Evolutionary conservation across 306 rosid genomes (phyloP).

Genomic region (Sicyos edulis): DNA sequence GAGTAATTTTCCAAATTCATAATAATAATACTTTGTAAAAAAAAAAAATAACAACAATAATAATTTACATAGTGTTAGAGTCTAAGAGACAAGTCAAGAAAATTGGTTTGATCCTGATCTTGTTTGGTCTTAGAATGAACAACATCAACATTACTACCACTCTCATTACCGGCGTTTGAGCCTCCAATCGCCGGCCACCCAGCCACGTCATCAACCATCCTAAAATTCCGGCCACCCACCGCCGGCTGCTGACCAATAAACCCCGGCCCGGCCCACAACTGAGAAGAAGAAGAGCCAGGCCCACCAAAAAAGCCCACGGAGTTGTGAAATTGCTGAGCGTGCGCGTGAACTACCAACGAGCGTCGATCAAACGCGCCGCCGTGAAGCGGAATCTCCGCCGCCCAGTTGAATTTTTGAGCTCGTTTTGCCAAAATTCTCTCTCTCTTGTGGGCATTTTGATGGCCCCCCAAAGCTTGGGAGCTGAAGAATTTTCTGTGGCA

Average conservation of each 20-base stretch:
- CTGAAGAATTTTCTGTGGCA: slow-evolving; percentile 81
- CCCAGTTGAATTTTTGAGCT: not conserved
- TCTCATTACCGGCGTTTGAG: slow-evolving; percentile 14
- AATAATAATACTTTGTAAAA: not conserved
- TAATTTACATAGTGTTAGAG: not conserved
- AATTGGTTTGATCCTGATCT: not conserved
- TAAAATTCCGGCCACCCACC: not conserved
- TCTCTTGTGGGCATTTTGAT: slow-evolving; percentile 87
- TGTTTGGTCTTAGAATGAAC: not conserved
- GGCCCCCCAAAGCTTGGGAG: slow-evolving; percentile 87
- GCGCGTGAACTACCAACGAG: slow-evolving; percentile 2
- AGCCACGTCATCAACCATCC: not conserved
- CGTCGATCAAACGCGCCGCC: slow-evolving; percentile 4
- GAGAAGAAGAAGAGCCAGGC: not conserved
- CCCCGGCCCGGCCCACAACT: not conserved
- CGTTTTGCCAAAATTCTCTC: slow-evolving; percentile 80
- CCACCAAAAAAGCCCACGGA: not conserved
- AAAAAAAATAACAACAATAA: not conserved
- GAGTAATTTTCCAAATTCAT: not conserved
- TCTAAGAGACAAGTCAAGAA: slow-evolving; percentile 12
- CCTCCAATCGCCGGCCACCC: slow-evolving; percentile 8
- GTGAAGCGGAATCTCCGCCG: not conserved
- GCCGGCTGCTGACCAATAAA: slow-evolving; percentile 8
- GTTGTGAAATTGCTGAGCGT: slow-evolving; percentile 9
- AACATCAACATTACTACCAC: not conserved